Evolutionary conservation across 139 green algal species (phyloP).

Genomic region (Chlorella sp.): DNA sequence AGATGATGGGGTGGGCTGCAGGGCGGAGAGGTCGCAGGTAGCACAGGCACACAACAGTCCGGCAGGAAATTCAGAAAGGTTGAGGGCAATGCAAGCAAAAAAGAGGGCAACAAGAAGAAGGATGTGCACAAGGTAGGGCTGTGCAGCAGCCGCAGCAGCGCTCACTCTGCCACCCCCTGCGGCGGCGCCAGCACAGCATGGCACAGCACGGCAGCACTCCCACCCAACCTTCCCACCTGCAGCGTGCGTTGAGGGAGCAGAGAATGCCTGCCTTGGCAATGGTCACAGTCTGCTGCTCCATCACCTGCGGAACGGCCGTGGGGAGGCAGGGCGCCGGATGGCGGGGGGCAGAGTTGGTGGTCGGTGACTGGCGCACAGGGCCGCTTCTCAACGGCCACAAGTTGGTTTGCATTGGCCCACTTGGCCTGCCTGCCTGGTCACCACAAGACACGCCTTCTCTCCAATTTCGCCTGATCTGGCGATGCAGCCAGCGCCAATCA

Average conservation of each 20-base stretch:
- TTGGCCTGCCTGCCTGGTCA: no score
- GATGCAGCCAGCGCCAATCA: no score
- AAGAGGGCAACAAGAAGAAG: not conserved
- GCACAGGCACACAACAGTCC: no score
- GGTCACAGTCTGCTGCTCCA: constrained; percentile 98
- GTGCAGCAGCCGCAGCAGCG: constrained; percentile 75
- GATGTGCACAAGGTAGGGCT: constrained; percentile 63
- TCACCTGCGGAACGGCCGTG: constrained; percentile 66
- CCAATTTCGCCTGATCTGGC: no score
- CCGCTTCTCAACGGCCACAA: no score
- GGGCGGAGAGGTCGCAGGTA: no score
- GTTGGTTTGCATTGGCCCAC: no score
- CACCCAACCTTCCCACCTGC: constrained; percentile 67
- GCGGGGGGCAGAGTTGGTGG: not conserved
- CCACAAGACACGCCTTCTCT: no score
- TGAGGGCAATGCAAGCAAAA: no score
- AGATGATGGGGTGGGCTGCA: no score
- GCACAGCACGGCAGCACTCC: not conserved
- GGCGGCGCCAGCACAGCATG: not conserved
- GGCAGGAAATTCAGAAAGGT: no score
- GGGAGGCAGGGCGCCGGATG: no score
- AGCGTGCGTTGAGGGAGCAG: constrained; percentile 95
- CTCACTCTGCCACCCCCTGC: not conserved
- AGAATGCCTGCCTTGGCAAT: constrained; percentile 99
- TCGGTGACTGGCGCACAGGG: constrained; percentile 43